phyloP scores from a whole-genome alignment of 257 asterid species.

The Apocynum venetum region DNA sequence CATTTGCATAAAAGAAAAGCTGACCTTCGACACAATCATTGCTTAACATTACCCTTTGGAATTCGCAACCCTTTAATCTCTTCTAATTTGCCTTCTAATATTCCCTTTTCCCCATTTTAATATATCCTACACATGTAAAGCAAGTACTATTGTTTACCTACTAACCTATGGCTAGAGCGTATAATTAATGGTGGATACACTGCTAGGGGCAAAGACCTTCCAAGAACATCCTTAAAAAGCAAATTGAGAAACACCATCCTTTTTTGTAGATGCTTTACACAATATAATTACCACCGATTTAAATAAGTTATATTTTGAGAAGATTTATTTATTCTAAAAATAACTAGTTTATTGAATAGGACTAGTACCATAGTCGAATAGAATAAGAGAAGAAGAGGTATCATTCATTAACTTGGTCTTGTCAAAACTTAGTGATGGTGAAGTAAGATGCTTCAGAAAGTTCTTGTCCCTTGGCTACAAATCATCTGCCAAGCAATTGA shows the following conservation, averaged over 20 bases:
- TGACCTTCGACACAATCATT: slow-evolving; percentile 55
- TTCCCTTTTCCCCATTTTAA: not conserved
- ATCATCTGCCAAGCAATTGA: slow-evolving; percentile 3
- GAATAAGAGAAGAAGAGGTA: no score
- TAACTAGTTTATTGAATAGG: no score
- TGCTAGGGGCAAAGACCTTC: not conserved
- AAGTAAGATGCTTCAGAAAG: slow-evolving; percentile 6
- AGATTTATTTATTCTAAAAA: no score
- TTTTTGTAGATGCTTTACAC: no score
- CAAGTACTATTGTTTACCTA: not conserved
- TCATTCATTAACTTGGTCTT: no score
- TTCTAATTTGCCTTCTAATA: slow-evolving; percentile 18
- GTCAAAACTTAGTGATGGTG: no score
- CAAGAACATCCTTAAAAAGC: not conserved
- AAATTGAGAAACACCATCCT: not conserved
- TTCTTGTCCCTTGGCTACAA: slow-evolving; percentile 1
- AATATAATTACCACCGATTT: no score
- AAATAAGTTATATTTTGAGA: no score
- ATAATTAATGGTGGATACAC: not conserved
- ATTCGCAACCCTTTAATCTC: slow-evolving; percentile 31
- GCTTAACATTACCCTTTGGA: slow-evolving; percentile 33
- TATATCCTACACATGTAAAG: slow-evolving; percentile 17
- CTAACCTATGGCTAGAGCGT: not conserved
- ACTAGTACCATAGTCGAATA: no score
- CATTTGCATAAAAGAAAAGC: slow-evolving; percentile 30